Base-by-base conservation (phyloP, 2,329 filamentous ascomycete genomes). In the Venturiaceae sp. region DNA sequence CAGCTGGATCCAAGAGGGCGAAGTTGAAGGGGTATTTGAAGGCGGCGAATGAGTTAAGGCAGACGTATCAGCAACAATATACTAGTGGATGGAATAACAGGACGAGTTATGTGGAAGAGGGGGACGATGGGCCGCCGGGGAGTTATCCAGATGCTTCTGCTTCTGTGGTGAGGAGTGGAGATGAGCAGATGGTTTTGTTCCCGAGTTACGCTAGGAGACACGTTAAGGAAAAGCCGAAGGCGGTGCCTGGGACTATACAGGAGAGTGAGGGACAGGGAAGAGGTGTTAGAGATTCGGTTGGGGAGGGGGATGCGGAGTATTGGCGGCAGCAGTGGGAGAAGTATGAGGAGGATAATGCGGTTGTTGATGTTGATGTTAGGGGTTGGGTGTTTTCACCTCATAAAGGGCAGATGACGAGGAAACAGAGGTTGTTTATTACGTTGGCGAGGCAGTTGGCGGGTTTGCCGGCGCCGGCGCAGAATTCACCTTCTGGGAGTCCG, bases 341-440 rank as follows among this genome's bases (percentile, higher is more conserved):
- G 61, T 82, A 86, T 57, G 88, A 95, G 69, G 86, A 92, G 60
- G 85, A 91, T 66, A 88, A 87, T 69, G 90, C 92, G 0, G 78
- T 96, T 3, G 88, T 96, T 1, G 92, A 97, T 68, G 90, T 97
- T 5, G 92, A 99, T 69, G 90, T 99, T 26, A 82, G 92, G 64
- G 94, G 94, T 14, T 99, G 95, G 94, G 83, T 97, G 55, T 99
- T 96, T 71, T 84, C 85, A 39, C 92, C 92, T 19, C 89, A 92
- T 66, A 81, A 80, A 63, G 91, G 90, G 0, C 91, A 90, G 3
- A 85, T 96, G 81, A 92, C 83, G 28, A 82, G 92, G 64, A 90
- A 90, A 66, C 95, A 96, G 66, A 83, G 94, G 37, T 78, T 97
- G 61, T 78, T 96, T 66, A 84, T 99, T 57, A 90, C 92, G 0